These are phyloP conservation scores for Phytophthora palmivora DNA, from an alignment of 352 stramenopile genomes.

Conservation along the genomic window DNA sequence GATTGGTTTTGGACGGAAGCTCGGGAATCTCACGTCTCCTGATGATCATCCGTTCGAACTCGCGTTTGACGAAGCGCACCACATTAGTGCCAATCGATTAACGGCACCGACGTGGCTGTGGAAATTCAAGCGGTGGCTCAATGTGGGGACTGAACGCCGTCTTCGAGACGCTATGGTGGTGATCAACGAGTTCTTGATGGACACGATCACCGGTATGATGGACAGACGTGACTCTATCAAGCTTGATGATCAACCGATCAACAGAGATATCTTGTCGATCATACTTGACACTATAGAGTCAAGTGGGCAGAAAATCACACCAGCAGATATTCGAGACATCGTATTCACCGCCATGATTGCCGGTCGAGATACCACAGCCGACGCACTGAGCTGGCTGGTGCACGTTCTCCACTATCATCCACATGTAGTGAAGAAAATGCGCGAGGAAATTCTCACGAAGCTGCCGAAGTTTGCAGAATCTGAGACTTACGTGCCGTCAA, in stretches of 20 bases:
- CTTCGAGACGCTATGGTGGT: constrained; percentile 15
- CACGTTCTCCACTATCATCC: constrained; percentile 52
- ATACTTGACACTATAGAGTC: constrained; percentile 31
- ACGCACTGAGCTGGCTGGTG: constrained; percentile 51
- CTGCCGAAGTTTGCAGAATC: constrained; percentile 24
- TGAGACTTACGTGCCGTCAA: constrained; percentile 23
- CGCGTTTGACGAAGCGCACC: constrained; percentile 36
- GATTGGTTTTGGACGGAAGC: constrained; percentile 56
- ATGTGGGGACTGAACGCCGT: constrained; percentile 20
- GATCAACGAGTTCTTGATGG: constrained; percentile 33
- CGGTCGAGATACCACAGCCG: constrained; percentile 65
- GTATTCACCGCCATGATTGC: constrained; percentile 68
- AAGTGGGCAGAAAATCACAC: constrained; percentile 20
- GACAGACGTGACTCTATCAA: constrained; percentile 9
- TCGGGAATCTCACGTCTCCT: constrained; percentile 31
- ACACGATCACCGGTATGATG: constrained; percentile 33
- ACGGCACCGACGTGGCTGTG: constrained; percentile 22
- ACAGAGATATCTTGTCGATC: constrained; percentile 27
- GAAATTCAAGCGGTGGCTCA: constrained; percentile 36
- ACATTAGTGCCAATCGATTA: constrained; percentile 19
- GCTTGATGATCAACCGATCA: constrained; percentile 8
- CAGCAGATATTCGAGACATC: constrained; percentile 53
- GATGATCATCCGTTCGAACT: constrained; percentile 34
- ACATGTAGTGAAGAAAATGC: constrained; percentile 35
- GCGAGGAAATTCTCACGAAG: constrained; percentile 29